Base-by-base conservation (phyloP, 352 stramenopile species). In the Saprolegnia parasitica region DNA sequence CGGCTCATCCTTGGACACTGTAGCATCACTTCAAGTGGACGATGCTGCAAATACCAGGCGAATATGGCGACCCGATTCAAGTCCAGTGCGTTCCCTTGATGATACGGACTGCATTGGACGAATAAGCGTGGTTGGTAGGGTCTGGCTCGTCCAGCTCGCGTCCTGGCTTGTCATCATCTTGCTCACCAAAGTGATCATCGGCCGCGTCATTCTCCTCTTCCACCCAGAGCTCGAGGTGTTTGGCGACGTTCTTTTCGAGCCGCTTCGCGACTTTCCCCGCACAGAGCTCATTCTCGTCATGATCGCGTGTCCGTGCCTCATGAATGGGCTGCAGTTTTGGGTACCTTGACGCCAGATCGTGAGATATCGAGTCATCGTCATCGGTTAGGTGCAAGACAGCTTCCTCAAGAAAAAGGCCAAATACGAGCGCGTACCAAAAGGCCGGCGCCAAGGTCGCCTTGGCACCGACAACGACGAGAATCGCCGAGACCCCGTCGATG, bases 261-360 rank as follows among this genome's bases (percentile, higher is more conserved):
- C 88, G 23, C 73, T 95, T 35, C 73, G 80, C 26, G 71, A 77
- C 9, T 78, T 91, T 67, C 88, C 88, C 3, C 77, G 77, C 24
- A 71, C 88, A 9, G 88, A 96, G 65, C 72, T 96, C 50, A 77
- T 74, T 26, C 60, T 96, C 56, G 88, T 96, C 56, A 96, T 96
- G 88, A 91, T 96, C 60, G 84, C 81, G 5, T 96, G 88, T 74
- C 88, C 88, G 46, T 93, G 84, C 67, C 62, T 95, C 18, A 95
- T 96, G 86, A 96, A 96, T 73, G 87, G 81, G n/a, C 63, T 95
- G 56, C 88, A 96, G 68, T 96, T 95, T 67, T 96, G 86, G 86
- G 77, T 66, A 66, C 16, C 4, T 60, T 60, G 55, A 16, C 20
- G 11, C 55, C n/a, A 54, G 4, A 54, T 21, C 20, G 11, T 66